phyloP scores from a whole-genome alignment of 2,329 filamentous ascomycete species.

The Clarireedia paspali region DNA sequence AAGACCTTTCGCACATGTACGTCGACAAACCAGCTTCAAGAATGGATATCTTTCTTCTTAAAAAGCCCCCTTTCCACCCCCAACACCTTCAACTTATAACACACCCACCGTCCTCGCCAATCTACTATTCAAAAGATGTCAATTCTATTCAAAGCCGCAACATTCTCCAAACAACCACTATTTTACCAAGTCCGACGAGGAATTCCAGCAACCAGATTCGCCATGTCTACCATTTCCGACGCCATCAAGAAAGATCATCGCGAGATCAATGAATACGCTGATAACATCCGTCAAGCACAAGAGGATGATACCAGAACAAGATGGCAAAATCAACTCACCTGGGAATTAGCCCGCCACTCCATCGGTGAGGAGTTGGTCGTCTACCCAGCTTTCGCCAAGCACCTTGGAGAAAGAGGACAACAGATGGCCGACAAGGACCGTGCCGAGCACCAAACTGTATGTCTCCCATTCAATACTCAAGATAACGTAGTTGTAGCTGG shows the following conservation, averaged over 20 bases:
- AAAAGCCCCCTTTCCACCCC: no score
- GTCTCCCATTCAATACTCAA: neutral
- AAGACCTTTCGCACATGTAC: no score
- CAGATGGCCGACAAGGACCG: slow-evolving; percentile 40
- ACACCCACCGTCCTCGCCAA: no score
- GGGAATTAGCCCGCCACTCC: slow-evolving; percentile 42
- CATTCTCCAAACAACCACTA: no score
- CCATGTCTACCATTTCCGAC: slow-evolving; percentile 19
- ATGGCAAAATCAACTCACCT: slow-evolving; percentile 40
- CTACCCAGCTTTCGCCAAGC: slow-evolving; percentile 45
- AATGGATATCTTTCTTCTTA: no score
- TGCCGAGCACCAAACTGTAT: slow-evolving; percentile 34
- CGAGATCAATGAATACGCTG: slow-evolving; percentile 33
- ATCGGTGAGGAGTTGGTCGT: slow-evolving; percentile 43
- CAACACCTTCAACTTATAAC: no score
- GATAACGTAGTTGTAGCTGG: neutral
- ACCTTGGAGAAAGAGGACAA: slow-evolving; percentile 36
- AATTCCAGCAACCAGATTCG: no score
- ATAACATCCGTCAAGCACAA: slow-evolving; percentile 33
- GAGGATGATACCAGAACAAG: slow-evolving; percentile 33
- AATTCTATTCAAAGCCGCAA: no score
- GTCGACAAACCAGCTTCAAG: no score
- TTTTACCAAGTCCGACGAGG: no score
- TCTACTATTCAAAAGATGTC: no score
- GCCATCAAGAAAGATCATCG: slow-evolving; percentile 33